phyloP scores from a whole-genome alignment of 148 eudicot genomes.

The Polygonum maritimum region DNA sequence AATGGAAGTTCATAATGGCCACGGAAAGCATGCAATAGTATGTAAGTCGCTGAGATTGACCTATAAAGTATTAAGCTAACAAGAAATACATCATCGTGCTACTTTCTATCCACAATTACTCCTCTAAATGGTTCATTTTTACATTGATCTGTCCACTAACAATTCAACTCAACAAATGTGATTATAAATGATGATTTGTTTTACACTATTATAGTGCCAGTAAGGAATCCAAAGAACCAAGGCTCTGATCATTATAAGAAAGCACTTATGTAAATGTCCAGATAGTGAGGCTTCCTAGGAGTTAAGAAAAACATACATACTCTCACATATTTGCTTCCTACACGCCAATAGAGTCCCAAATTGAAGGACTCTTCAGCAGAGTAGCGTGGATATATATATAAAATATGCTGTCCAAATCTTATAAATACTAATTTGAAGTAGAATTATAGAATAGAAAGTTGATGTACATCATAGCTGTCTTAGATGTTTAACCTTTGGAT shows the following conservation, averaged over 20 bases:
- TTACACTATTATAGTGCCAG: not conserved
- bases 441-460: not conserved
- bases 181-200: not conserved
- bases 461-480: not conserved
- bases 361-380: not conserved
- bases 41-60: not conserved
- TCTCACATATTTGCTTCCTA: not conserved
- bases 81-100: not conserved
- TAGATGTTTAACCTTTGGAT: slow-evolving; percentile 58
- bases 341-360: not conserved
- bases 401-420: not conserved
- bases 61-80: not conserved
- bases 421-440: not conserved
- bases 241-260: not conserved
- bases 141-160: not conserved
- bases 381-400: not conserved
- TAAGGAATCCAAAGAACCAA: not conserved
- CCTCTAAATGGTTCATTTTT: not conserved
- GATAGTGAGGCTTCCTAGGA: no score
- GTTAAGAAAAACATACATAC: not conserved
- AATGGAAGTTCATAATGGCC: not conserved
- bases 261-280: not conserved
- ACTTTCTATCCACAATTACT: not conserved
- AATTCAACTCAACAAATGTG: not conserved
- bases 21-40: not conserved